Conservation (phyloP, 2,329 filamentous ascomycete genomes). For the Colletotrichum acutatum region DNA sequence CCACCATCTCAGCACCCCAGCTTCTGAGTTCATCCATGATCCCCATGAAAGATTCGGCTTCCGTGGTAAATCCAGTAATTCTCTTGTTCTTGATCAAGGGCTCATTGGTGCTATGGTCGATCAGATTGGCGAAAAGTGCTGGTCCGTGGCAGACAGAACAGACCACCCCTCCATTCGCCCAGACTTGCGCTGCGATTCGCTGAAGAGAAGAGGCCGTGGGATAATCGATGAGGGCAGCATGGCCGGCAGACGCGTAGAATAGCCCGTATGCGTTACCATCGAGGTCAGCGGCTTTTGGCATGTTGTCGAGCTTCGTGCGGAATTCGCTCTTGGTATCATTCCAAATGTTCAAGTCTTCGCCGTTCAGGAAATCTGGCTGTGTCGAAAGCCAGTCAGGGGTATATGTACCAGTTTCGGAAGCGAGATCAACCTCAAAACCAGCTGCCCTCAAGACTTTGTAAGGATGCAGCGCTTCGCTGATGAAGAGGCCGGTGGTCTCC, state of each 20-base stretch:
- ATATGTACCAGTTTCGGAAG: slow-evolving; percentile 57
- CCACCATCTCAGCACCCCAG: slow-evolving; percentile 39
- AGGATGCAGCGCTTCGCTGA: slow-evolving; percentile 59
- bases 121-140: slow-evolving; percentile 49
- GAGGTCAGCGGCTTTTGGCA: slow-evolving; percentile 50
- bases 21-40: neutral
- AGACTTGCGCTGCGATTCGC: slow-evolving; percentile 52
- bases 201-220: slow-evolving; percentile 53
- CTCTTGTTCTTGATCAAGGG: slow-evolving; percentile 50
- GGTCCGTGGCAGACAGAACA: slow-evolving; percentile 48
- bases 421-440: slow-evolving; percentile 59
- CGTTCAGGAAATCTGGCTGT: slow-evolving; percentile 53
- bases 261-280: slow-evolving; percentile 46
- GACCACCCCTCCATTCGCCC: slow-evolving; percentile 52
- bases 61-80: slow-evolving; percentile 52
- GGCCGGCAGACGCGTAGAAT: slow-evolving; percentile 56
- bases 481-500: slow-evolving; percentile 54
- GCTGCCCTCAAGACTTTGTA: slow-evolving; percentile 56
- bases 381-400: slow-evolving; percentile 56
- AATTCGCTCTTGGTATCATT: slow-evolving; percentile 54
- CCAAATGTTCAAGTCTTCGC: slow-evolving; percentile 51
- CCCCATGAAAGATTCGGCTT: slow-evolving; percentile 42
- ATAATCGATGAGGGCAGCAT: slow-evolving; percentile 59
- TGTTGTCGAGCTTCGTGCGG: slow-evolving; percentile 55
- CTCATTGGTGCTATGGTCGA: slow-evolving; percentile 46